These are phyloP conservation scores for Coemansia sp. DNA, from an alignment of 192 early-diverging fungal genomes.

Conservation along the genomic window DNA sequence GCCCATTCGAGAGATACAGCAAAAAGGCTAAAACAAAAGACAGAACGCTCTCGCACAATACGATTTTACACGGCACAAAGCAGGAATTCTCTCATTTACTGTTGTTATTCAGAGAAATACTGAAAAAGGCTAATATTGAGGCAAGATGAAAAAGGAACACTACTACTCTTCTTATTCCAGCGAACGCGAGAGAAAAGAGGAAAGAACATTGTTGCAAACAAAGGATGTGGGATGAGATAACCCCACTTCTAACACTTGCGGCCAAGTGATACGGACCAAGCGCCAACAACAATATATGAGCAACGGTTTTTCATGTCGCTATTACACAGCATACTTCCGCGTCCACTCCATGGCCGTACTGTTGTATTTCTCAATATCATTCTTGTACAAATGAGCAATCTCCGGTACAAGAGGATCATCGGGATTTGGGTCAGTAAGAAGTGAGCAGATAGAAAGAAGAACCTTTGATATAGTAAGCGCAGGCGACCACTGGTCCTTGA, in stretches of 20 bases:
- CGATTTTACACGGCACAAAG: no score
- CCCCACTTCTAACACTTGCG: not conserved
- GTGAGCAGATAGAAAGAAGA: constrained; percentile 95
- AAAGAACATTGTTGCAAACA: no score
- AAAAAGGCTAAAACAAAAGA: no score
- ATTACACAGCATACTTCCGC: constrained; percentile 73
- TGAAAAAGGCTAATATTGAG: no score
- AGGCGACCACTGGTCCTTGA: constrained; percentile 98
- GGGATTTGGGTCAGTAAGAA: constrained; percentile 98
- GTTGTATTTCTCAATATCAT: constrained; percentile 85
- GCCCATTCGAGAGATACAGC: no score
- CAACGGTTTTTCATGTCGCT: not conserved
- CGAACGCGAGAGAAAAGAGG: no score
- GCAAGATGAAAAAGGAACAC: no score
- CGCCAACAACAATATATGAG: not conserved
- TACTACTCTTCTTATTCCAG: no score
- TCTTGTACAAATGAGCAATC: constrained; percentile 98
- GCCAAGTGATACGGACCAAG: not conserved
- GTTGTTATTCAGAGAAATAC: no score
- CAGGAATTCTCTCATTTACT: no score
- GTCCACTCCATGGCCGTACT: constrained; percentile 93
- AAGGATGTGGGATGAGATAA: no score
- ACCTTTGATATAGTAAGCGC: constrained; percentile 99
- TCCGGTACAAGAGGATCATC: constrained; percentile 97
- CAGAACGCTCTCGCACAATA: no score